Base-by-base conservation (phyloP, 2,329 filamentous ascomycete species). In the Pseudogymnoascus sp. region DNA sequence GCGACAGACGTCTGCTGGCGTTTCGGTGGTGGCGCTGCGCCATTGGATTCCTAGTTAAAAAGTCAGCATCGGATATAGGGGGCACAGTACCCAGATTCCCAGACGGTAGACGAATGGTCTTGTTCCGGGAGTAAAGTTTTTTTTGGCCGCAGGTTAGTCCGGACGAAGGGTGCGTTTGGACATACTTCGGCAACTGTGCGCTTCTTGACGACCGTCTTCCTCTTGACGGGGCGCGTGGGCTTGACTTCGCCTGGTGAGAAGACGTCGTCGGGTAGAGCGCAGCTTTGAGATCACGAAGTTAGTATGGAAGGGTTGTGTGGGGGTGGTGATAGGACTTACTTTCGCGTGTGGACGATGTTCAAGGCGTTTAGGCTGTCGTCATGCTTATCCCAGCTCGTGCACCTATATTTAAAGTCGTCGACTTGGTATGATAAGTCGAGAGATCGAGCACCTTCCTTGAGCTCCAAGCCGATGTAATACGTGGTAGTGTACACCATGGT, bases 391-490 rank as follows among this genome's bases (percentile, higher is more conserved):
- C 90, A 95, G 40, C 81, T 81, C 38, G 81, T 88, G 75, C 93
- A 96, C 61, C 88, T 83, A n/a, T 83, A 81, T 78, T 92, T 96
- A 80, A 97, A 99, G 62, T 91, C 87, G 61, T 89, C 83, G 28
- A 96, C 92, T 69, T 95, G 88, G 69, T 84, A 88, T 18, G 93
- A 89, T 23, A 93, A 83, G 74, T 93, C 89, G 60, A 93, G 82
- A 49, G 84, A 84, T 78, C 87, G 90, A 64, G 85, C 83, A 63
- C 83, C 88, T 79, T 88, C 83, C 38, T 82, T 81, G 62, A 97
- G 77, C 69, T 93, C 89, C 58, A 97, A 81, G 37, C 95, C 95
- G 71, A 99, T 91, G 73, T 97, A 99, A 74, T 93, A 93, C 1
- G 93, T 97, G 23, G 91, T 92, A 0, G 93, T 97, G 73, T 90